Conservation (phyloP, 2,329 filamentous ascomycete genomes). For the Ceratocystis ficicola region DNA sequence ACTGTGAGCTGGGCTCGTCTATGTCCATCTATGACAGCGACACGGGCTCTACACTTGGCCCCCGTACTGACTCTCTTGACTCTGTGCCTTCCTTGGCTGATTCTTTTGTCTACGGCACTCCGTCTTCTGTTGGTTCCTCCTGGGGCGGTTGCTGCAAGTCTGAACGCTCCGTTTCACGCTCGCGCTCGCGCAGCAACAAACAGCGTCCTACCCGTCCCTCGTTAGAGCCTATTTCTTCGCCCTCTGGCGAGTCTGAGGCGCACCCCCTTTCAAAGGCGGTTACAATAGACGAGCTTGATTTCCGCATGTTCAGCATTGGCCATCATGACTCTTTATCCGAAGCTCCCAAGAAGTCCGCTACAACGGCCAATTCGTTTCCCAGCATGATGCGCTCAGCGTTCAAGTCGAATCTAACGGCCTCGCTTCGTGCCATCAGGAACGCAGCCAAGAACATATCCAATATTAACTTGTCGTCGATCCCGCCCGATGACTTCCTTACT, state of each 20-base stretch:
- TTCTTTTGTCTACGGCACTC: conserved; percentile 40
- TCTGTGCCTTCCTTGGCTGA: conserved; percentile 49
- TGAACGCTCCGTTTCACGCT: conserved; percentile 7
- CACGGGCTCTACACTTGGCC: conserved; percentile 41
- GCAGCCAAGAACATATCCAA: conserved; percentile 52
- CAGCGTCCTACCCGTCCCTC: conserved; percentile 35
- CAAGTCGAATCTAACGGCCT: conserved; percentile 58
- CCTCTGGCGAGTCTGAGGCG: conserved; percentile 39
- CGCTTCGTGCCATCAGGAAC: conserved; percentile 49
- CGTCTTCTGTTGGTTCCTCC: conserved; percentile 41
- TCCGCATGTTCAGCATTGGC: conserved; percentile 25
- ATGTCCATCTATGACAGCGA: conserved; percentile 36
- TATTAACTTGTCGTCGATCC: conserved; percentile 51
- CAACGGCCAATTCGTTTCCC: conserved; percentile 15
- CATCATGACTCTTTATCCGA: conserved; percentile 6
- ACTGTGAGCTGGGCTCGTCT: conserved; percentile 35
- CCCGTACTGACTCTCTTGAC: conserved; percentile 45
- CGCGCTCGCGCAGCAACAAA: conserved; percentile 24
- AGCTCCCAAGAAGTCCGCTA: neutral
- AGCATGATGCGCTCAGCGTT: conserved; percentile 35
- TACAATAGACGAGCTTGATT: conserved; percentile 38
- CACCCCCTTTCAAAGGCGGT: conserved; percentile 41
- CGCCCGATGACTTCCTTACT: conserved; percentile 54
- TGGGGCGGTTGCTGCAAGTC: conserved; percentile 29
- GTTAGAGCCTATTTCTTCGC: conserved; percentile 45